Evolutionary conservation across 768 basidiomycete species (phyloP), one percentile per base, ranked within the genome.

Genomic region (Tulasnella sp.): DNA sequence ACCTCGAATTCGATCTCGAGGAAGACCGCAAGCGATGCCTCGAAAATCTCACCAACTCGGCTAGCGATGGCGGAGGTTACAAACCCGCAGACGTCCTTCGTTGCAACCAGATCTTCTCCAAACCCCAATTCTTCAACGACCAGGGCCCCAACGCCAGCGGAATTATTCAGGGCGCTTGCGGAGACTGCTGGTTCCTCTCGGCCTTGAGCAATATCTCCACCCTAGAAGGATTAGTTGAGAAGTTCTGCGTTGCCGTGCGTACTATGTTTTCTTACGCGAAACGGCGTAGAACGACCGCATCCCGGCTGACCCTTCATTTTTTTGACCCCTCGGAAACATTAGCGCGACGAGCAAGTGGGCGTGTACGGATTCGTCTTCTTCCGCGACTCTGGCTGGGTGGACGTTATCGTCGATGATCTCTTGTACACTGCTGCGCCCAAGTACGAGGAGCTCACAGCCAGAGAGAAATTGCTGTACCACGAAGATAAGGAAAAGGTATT

Each of bases 281-380:
- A 69, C 31, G 64, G 64, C 24, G 16, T 69, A 37, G 64, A 34
- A 69, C 54, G 24, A 54, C 54, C 54, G 54, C 1, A 54, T n/a
- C 22, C 28, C 34, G 28, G 16, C 31, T 69, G 31, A 31, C 31
- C 34, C 64, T 69, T 37, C 6, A 0, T 18, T 34, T n/a, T 64
- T 64, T 64, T 64, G 7, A 8, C 20, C 77, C 40, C 37, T 72
- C 9, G 54, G 24, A 24, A 24, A 24, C 54, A 11, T 3, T 80
- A 90, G 89, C 85, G 88, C 18, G 88, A 90, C 81, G 89, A 90
- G 82, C 80, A 87, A 82, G 88, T 90, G 41, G 90, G 90, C 2
- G 87, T 91, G 6, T 91, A 91, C 81, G 90, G 90, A 1, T 91
- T 90, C 83, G 87, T 91, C 74, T 91, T 91, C 84, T 90, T 88